phyloP scores from a whole-genome alignment of 2,329 filamentous ascomycete genomes.

The Leptographium flavum region DNA sequence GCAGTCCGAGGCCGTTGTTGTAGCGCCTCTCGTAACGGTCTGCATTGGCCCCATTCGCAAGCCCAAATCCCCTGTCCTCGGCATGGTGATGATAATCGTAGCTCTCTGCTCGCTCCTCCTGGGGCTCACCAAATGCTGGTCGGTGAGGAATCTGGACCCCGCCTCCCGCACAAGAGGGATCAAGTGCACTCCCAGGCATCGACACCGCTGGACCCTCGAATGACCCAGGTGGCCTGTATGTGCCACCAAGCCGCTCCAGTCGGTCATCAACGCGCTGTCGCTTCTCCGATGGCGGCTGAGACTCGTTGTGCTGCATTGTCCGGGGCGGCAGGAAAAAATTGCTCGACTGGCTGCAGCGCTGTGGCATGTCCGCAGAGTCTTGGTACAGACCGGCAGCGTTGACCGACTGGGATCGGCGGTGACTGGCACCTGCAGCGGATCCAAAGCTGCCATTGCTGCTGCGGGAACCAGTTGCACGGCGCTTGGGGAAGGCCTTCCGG shows the following conservation, averaged over 20 bases:
- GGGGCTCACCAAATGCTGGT: slow-evolving; percentile 19
- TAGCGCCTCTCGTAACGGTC: background rate
- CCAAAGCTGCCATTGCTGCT: background rate
- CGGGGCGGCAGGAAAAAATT: background rate
- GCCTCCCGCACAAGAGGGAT: too few species aligned
- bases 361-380: slow-evolving; percentile 11
- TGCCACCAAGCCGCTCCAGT: background rate
- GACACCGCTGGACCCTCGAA: too few species aligned
- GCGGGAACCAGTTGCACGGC: background rate
- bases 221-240: background rate
- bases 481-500: slow-evolving; percentile 7
- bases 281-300: slow-evolving; percentile 6
- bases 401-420: slow-evolving; percentile 19
- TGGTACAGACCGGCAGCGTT: slow-evolving; percentile 10
- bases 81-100: background rate
- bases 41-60: background rate
- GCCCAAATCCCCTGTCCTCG: too few species aligned
- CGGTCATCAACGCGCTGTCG: slow-evolving; percentile 6
- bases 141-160: slow-evolving; percentile 16
- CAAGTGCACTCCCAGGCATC: too few species aligned
- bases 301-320: background rate
- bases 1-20: slow-evolving; percentile 1
- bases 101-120: slow-evolving; percentile 16
- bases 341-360: slow-evolving; percentile 8
- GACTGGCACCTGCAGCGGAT: slow-evolving; percentile 1